phyloP scores from a whole-genome alignment of 306 rosid species.

The Prunus persica region DNA sequence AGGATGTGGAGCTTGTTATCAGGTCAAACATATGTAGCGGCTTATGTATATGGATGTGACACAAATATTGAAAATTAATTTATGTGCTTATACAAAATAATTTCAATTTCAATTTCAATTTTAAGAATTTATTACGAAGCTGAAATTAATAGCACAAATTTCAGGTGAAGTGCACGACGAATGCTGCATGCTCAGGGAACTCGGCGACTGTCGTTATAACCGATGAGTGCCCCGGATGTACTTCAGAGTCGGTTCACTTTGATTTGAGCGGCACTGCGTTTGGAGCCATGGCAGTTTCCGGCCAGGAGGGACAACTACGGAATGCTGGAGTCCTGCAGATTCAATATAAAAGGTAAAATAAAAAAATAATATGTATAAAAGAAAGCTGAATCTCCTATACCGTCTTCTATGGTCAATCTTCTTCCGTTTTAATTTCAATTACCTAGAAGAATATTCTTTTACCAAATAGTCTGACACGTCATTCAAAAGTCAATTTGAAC shows the following conservation, averaged over 20 bases:
- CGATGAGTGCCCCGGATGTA: conserved; percentile 69
- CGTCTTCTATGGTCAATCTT: too few species aligned
- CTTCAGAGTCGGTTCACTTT: conserved; percentile 51
- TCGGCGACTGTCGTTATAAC: conserved; percentile 62
- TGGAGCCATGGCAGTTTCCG: conserved; percentile 78
- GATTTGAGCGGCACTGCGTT: conserved; percentile 84
- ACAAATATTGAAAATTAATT: background rate
- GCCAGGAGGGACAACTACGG: conserved; percentile 41
- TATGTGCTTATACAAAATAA: background rate
- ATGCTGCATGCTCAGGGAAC: conserved; percentile 54
- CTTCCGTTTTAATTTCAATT: background rate
- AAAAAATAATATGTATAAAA: background rate
- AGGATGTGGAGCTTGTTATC: conserved; percentile 85
- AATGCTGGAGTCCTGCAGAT: conserved; percentile 51
- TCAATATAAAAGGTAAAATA: conserved; percentile 50
- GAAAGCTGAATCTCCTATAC: too few species aligned
- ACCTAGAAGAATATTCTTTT: background rate
- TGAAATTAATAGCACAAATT: background rate
- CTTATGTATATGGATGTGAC: background rate
- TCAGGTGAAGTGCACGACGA: conserved; percentile 64
- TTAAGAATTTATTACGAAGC: background rate
- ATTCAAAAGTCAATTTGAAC: background rate
- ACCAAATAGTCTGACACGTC: background rate
- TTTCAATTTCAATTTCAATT: background rate
- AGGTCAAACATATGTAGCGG: conserved; percentile 34